Conservation (phyloP, 768 basidiomycete species). For the Termitomyces sp. region DNA sequence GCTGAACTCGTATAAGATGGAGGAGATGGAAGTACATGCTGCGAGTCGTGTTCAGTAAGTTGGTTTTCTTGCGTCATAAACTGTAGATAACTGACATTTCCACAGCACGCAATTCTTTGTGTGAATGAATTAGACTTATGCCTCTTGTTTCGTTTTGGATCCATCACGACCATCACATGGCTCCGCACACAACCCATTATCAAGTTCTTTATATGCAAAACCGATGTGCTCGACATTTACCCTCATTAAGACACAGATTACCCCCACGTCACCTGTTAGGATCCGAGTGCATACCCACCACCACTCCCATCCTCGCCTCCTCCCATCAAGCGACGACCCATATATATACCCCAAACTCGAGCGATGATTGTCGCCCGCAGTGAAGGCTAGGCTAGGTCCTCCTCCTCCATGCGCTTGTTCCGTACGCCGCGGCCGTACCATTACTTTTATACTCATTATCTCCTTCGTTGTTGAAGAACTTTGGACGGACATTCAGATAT, state of each 20-base stretch:
- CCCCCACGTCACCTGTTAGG: slow-evolving; percentile 9
- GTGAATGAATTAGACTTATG: slow-evolving; percentile 36
- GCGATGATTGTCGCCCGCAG: slow-evolving; percentile 19
- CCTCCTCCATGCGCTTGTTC: slow-evolving; percentile 17
- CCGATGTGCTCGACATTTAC: slow-evolving; percentile 28
- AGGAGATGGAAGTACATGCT: slow-evolving; percentile 99
- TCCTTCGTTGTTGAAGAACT: slow-evolving; percentile 24
- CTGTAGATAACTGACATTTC: slow-evolving; percentile 7
- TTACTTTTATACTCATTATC: slow-evolving; percentile 22
- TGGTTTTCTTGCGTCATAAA: slow-evolving; percentile 8
- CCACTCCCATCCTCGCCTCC: slow-evolving; percentile 7
- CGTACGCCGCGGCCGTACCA: slow-evolving; percentile 22
- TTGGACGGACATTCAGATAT: slow-evolving; percentile 33
- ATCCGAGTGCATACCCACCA: slow-evolving; percentile 19
- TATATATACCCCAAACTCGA: slow-evolving; percentile 22
- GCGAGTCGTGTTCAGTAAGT: slow-evolving; percentile 88
- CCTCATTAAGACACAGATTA: slow-evolving; percentile 17
- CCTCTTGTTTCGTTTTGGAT: slow-evolving; percentile 24
- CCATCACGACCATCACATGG: slow-evolving; percentile 20
- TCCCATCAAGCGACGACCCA: slow-evolving; percentile 12
- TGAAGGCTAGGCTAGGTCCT: slow-evolving; percentile 19
- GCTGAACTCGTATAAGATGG: slow-evolving; percentile 98
- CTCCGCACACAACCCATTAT: slow-evolving; percentile 10
- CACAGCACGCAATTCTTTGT: slow-evolving; percentile 86
- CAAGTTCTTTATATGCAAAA: slow-evolving; percentile 25